These are phyloP conservation scores for Ciborinia camelliae DNA, from an alignment of 2,329 filamentous ascomycete genomes.

Conservation along the genomic window DNA sequence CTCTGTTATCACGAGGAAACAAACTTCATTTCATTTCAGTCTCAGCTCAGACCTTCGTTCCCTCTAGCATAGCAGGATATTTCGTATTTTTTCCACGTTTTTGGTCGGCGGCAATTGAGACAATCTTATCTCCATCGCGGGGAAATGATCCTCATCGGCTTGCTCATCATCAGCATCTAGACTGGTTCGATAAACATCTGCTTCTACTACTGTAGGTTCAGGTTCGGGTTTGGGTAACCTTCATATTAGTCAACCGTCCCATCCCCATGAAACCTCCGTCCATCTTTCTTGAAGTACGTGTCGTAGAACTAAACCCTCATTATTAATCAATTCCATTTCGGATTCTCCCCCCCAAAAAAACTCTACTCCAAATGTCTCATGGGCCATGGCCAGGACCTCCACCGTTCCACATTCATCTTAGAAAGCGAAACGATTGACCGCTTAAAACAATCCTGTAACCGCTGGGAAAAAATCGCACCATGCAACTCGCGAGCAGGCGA, in stretches of 20 bases:
- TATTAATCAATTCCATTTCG: too few relatives aligned
- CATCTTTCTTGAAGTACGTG: too few relatives aligned
- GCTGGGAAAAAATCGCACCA: background rate
- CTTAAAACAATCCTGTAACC: slow-evolving; percentile 1
- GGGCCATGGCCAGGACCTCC: too few relatives aligned
- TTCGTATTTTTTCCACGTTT: background rate
- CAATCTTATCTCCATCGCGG: slow-evolving; percentile 12
- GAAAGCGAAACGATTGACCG: background rate
- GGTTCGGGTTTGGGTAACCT: background rate
- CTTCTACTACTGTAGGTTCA: too few relatives aligned
- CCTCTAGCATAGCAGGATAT: too few relatives aligned
- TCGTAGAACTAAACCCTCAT: too few relatives aligned
- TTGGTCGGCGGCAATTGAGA: slow-evolving; percentile 15
- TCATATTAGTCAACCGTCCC: background rate
- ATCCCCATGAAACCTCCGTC: too few relatives aligned
- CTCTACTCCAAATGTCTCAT: too few relatives aligned
- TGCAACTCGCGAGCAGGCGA: too few relatives aligned
- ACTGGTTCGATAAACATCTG: background rate
- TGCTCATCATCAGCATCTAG: slow-evolving; percentile 4
- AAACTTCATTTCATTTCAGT: slow-evolving; percentile 7
- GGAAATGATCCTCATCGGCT: slow-evolving; percentile 12
- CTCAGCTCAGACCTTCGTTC: background rate
- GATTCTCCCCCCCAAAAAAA: too few relatives aligned
- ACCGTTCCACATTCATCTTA: background rate
- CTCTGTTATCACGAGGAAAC: background rate